Conservation (phyloP, 352 stramenopile genomes). For the Peronospora belbahrii region DNA sequence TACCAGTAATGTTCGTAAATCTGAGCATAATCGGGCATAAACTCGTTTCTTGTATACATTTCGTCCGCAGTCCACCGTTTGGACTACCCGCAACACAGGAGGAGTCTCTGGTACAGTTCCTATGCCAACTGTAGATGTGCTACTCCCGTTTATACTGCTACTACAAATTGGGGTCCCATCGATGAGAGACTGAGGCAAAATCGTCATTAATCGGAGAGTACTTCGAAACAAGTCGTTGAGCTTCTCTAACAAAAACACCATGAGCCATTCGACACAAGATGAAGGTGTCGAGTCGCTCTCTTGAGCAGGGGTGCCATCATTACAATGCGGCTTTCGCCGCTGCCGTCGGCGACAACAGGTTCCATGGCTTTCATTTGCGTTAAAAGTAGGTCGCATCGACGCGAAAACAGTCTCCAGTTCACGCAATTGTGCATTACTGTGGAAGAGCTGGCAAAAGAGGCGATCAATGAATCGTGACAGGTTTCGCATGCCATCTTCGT, state of each 20-base stretch:
- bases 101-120: constrained; percentile 14
- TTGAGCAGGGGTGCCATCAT: constrained; percentile 3
- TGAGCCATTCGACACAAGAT: constrained; percentile 54
- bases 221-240: constrained; percentile 56
- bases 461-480: constrained; percentile 77
- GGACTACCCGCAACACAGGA: constrained; percentile 31
- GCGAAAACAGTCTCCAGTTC: constrained; percentile 52
- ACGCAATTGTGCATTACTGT: constrained; percentile 66
- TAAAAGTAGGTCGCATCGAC: constrained; percentile 17
- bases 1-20: constrained; percentile 68
- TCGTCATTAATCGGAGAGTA: constrained; percentile 48
- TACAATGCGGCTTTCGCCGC: constrained; percentile 6
- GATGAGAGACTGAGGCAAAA: constrained; percentile 24
- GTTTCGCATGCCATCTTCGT: constrained; percentile 67
- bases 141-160: constrained; percentile 10
- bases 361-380: constrained; percentile 4
- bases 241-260: constrained; percentile 60
- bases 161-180: constrained; percentile 5
- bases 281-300: constrained; percentile 16
- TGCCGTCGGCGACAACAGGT: constrained; percentile 4
- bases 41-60: constrained; percentile 75
- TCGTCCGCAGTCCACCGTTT: constrained; percentile 53
- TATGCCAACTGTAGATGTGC: constrained; percentile 17
- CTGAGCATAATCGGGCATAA: constrained; percentile 72
- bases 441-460: constrained; percentile 80